Evolutionary conservation across 179 eudicot species (phyloP).

Genomic region (Camellia oleifera): DNA sequence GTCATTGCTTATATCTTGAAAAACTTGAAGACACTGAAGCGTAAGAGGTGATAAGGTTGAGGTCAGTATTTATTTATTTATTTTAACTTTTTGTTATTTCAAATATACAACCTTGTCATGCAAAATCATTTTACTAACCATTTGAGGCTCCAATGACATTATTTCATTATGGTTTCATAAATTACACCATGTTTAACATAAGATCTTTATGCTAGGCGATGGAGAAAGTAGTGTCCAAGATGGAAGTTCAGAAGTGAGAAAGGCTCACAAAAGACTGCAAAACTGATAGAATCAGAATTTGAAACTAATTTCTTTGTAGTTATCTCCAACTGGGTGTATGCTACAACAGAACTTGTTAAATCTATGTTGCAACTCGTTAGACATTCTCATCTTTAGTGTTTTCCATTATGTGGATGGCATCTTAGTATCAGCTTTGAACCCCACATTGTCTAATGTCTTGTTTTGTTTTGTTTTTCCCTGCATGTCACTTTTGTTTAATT

Average conservation of each 20-base stretch:
- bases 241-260: not conserved
- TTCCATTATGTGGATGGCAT: not conserved
- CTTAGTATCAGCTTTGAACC: not conserved
- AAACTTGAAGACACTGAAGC: slow-evolving; percentile 34
- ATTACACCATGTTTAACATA: not conserved
- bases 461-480: too few relatives aligned
- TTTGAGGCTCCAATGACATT: not conserved
- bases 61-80: slow-evolving; percentile 3
- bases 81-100: not conserved
- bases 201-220: not conserved
- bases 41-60: slow-evolving; percentile 17
- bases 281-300: not conserved
- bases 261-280: not conserved
- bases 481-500: too few relatives aligned
- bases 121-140: too few relatives aligned
- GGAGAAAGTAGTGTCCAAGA: not conserved
- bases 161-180: not conserved
- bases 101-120: too few relatives aligned
- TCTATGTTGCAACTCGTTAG: not conserved
- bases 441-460: too few relatives aligned
- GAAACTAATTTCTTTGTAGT: not conserved
- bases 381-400: not conserved
- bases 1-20: slow-evolving; percentile 36
- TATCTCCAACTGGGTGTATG: not conserved
- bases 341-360: not conserved